Evolutionary conservation across 495 filamentous ascomycete species (phyloP).

Genomic region (Neurospora terricola): DNA sequence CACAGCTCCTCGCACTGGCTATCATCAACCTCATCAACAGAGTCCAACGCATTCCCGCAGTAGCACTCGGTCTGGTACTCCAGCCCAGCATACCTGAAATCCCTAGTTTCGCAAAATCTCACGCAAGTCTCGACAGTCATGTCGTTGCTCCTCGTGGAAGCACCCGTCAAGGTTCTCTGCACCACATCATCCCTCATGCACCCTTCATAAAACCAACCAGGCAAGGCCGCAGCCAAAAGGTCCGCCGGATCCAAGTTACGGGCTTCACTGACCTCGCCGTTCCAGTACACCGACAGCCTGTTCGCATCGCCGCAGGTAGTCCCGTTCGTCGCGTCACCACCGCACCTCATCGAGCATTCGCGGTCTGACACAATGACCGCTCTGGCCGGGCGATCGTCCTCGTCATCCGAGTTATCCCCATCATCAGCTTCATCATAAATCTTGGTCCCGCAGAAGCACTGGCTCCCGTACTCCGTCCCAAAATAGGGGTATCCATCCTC

Average conservation of each 20-base stretch:
- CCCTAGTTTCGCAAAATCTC: slow-evolving; percentile 10
- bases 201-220: not conserved
- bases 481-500: slow-evolving; percentile 2
- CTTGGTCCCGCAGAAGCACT: slow-evolving; percentile 2
- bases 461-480: slow-evolving; percentile 5
- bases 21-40: not conserved
- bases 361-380: not conserved
- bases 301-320: slow-evolving; percentile 4
- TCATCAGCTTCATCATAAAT: not conserved
- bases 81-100: slow-evolving; percentile 7
- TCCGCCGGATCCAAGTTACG: not conserved
- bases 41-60: not conserved
- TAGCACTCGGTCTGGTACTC: slow-evolving; percentile 2
- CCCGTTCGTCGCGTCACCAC: not conserved
- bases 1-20: not conserved
- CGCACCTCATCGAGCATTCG: slow-evolving; percentile 8
- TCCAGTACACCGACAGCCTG: slow-evolving; percentile 1
- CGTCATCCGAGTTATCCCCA: not conserved
- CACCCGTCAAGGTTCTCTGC: slow-evolving; percentile 6
- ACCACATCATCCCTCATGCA: slow-evolving; percentile 3
- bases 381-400: not conserved
- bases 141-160: not conserved
- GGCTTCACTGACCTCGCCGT: not conserved
- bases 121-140: slow-evolving; percentile 13
- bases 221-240: not conserved